Conservation (phyloP, 441 rosid species). For the Dalechampia spathulata region DNA sequence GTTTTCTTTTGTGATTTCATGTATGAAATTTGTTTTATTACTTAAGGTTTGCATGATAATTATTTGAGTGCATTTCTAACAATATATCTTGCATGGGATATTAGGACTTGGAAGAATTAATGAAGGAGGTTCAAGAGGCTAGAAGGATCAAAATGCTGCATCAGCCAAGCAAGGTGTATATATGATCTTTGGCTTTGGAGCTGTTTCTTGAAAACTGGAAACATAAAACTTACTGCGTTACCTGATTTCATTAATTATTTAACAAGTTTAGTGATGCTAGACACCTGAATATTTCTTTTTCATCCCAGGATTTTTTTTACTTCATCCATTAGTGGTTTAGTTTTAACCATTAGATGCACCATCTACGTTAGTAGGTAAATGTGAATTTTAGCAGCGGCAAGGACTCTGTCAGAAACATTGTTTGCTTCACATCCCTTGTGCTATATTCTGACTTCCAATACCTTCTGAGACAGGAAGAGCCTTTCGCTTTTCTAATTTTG, state of each 20-base stretch:
- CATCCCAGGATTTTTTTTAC: too few relatives aligned
- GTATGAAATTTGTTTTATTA: slow-evolving; percentile 5
- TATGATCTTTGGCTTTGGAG: slow-evolving; percentile 4
- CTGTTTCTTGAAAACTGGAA: background rate
- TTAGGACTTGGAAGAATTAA: slow-evolving; percentile 83
- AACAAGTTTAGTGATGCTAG: too few relatives aligned
- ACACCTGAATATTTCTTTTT: too few relatives aligned
- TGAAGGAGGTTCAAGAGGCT: slow-evolving; percentile 99
- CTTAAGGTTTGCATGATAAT: slow-evolving; percentile 8
- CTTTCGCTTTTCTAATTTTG: background rate
- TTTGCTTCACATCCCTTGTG: background rate
- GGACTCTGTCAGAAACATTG: too few relatives aligned
- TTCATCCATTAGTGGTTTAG: background rate
- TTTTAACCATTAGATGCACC: background rate
- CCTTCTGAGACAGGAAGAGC: background rate
- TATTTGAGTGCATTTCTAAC: background rate
- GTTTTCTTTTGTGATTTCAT: background rate
- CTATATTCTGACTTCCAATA: too few relatives aligned
- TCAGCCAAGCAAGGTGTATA: slow-evolving; percentile 88
- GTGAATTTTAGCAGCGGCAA: too few relatives aligned
- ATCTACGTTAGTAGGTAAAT: background rate
- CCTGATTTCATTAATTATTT: too few relatives aligned
- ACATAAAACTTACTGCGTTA: too few relatives aligned
- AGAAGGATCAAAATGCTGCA: slow-evolving; percentile 97
- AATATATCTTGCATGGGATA: slow-evolving; percentile 6